Evolutionary conservation across 2,329 filamentous ascomycete species (phyloP).

Genomic region (Nannizzia gypsea): DNA sequence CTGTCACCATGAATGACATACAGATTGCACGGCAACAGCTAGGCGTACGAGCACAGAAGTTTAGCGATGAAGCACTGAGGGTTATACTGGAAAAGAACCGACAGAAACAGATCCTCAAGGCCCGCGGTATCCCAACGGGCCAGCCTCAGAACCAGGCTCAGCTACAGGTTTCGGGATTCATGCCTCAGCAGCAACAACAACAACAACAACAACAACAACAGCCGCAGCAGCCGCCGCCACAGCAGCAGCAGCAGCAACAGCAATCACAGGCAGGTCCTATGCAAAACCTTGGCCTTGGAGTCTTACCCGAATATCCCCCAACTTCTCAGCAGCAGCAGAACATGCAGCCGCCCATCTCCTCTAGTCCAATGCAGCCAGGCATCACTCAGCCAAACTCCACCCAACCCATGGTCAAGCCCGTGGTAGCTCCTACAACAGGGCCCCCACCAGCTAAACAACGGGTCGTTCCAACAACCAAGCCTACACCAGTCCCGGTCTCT

Average conservation of each 20-base stretch:
- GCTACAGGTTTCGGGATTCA: slow-evolving; percentile 16
- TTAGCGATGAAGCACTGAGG: slow-evolving; percentile 35
- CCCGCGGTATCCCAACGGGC: slow-evolving; percentile 19
- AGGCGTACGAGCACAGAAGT: slow-evolving; percentile 23
- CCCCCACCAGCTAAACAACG: slow-evolving; percentile 16
- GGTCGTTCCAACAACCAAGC: slow-evolving; percentile 22
- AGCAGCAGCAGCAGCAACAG: slow-evolving; percentile 13
- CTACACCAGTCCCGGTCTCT: slow-evolving; percentile 10
- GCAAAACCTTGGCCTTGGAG: background rate
- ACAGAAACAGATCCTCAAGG: slow-evolving; percentile 24
- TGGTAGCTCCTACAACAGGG: background rate
- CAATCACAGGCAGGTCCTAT: slow-evolving; percentile 10
- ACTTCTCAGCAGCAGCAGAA: background rate
- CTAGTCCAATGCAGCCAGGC: background rate
- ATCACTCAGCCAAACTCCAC: background rate
- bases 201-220: slow-evolving; percentile 9
- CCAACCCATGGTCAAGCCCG: slow-evolving; percentile 4
- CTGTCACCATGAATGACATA: slow-evolving; percentile 27
- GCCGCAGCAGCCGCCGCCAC: slow-evolving; percentile 18
- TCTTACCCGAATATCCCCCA: background rate
- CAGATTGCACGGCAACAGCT: slow-evolving; percentile 27
- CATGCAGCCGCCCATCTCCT: background rate
- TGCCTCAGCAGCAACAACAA: slow-evolving; percentile 17
- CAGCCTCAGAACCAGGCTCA: slow-evolving; percentile 20
- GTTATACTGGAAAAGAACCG: slow-evolving; percentile 25